These are phyloP conservation scores for Funneliformis geosporum DNA, from an alignment of 192 early-diverging fungal species.

Conservation along the genomic window DNA sequence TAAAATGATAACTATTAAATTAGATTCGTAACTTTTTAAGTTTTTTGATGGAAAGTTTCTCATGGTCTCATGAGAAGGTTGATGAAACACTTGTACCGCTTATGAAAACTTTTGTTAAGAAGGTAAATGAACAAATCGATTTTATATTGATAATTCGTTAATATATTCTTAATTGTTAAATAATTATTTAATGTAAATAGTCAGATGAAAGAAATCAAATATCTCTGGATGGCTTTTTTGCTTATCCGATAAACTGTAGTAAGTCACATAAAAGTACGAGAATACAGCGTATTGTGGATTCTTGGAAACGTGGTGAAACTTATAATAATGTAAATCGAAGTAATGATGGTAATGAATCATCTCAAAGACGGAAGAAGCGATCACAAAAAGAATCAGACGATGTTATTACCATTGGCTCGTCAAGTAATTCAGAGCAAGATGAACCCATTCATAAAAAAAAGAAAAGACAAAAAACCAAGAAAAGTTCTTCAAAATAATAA, in stretches of 20 bases:
- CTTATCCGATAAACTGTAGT: conserved; percentile 27
- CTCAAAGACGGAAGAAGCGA: neutral
- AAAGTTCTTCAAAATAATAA: neutral
- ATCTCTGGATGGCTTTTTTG: conserved; percentile 43
- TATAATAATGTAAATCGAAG: neutral
- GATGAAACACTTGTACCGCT: conserved; percentile 74
- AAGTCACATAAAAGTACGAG: conserved; percentile 45
- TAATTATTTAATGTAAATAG: neutral
- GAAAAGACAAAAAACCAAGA: neutral
- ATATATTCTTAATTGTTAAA: neutral
- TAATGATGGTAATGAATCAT: neutral
- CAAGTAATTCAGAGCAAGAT: neutral
- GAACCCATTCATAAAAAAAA: neutral
- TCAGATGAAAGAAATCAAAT: conserved; percentile 39
- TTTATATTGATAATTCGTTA: neutral
- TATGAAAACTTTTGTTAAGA: conserved; percentile 54
- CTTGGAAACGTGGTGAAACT: conserved; percentile 32
- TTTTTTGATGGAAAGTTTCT: conserved; percentile 61
- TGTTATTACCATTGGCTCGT: neutral
- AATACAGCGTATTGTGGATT: conserved; percentile 45
- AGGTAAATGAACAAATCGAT: conserved; percentile 22
- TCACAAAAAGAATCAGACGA: neutral
- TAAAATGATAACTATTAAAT: neutral
- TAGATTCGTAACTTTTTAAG: neutral
- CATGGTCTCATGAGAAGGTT: conserved; percentile 65